A percentile compares a stretch with the other conserved stretches of the same genome.
These are phyloP conservation scores for Pestalotiopsis sp. DNA, from an alignment of 2,329 filamentous ascomycete species.

Conservation along the genomic window DNA sequence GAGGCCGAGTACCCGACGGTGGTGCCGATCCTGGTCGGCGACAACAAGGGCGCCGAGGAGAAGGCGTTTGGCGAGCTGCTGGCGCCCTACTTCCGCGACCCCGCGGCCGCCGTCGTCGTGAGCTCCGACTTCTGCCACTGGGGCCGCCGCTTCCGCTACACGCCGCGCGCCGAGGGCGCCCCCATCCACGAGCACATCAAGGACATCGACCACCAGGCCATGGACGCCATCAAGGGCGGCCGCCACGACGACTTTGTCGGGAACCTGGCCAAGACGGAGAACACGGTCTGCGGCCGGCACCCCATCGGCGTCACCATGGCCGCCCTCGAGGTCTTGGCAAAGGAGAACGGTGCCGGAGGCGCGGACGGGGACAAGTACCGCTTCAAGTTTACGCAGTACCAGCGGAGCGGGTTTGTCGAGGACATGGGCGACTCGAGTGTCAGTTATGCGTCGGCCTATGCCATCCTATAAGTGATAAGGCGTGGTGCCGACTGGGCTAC, in stretches of 20 bases:
- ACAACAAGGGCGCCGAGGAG: constrained; percentile 68
- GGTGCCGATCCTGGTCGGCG: constrained; percentile 85
- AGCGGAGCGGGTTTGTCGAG: constrained; percentile 78
- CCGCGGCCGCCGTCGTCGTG: constrained; percentile 79
- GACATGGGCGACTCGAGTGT: constrained; percentile 78
- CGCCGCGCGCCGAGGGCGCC: constrained; percentile 64
- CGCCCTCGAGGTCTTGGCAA: constrained; percentile 68
- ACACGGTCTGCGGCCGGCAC: constrained; percentile 93
- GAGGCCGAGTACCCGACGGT: constrained; percentile 68
- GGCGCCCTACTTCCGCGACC: constrained; percentile 75
- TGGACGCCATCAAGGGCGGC: constrained; percentile 82
- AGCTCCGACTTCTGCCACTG: constrained; percentile 98
- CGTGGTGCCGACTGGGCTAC: not conserved
- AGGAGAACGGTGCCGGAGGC: constrained; percentile 30
- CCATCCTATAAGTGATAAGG: constrained; percentile 58
- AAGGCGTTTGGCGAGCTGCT: constrained; percentile 70
- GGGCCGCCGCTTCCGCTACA: constrained; percentile 84
- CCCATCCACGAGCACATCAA: constrained; percentile 85
- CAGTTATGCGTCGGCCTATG: constrained; percentile 93
- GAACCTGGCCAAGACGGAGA: constrained; percentile 72
- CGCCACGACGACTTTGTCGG: constrained; percentile 70
- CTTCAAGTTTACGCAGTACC: constrained; percentile 84
- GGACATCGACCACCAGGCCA: constrained; percentile 77
- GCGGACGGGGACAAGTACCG: constrained; percentile 45
- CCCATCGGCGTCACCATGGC: constrained; percentile 94